Percentiles rank a stretch among this genome's conserved stretches.
Conservation (phyloP, 2,329 filamentous ascomycete species). For the Arthrinium phaeospermum region DNA sequence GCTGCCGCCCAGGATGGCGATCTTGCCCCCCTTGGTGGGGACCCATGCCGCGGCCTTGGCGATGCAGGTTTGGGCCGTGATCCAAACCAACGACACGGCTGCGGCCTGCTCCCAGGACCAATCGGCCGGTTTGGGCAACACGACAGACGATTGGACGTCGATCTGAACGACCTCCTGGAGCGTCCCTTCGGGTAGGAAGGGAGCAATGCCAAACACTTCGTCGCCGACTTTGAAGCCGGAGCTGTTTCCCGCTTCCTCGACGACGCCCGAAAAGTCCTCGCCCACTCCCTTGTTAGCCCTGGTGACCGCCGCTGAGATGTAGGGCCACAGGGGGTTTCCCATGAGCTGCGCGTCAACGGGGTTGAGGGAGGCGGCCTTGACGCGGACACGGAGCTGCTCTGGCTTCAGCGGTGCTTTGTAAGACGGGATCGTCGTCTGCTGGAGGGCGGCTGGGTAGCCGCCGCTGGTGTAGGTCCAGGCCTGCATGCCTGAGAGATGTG, state of each 20-base stretch:
- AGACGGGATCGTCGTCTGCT: not conserved
- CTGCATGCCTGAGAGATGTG: conserved; percentile 12
- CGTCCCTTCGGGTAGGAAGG: conserved; percentile 23
- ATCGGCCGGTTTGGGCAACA: conserved; percentile 26
- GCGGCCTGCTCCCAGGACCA: conserved; percentile 28
- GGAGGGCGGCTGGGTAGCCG: conserved; percentile 22
- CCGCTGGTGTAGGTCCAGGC: conserved; percentile 24
- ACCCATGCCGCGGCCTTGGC: conserved; percentile 23
- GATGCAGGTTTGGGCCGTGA: conserved; percentile 28
- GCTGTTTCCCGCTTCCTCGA: conserved; percentile 24
- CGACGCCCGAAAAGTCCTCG: conserved; percentile 27
- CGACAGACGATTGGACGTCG: conserved; percentile 18
- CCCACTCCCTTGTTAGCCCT: conserved; percentile 24
- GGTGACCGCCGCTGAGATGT: conserved; percentile 20
- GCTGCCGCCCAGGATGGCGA: conserved; percentile 29
- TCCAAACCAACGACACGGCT: conserved; percentile 28
- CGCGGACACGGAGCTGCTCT: conserved; percentile 25
- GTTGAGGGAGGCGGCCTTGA: conserved; percentile 29
- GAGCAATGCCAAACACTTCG: conserved; percentile 26
- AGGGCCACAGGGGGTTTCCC: conserved; percentile 22
- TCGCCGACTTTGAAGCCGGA: conserved; percentile 25
- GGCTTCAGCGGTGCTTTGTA: conserved; percentile 17
- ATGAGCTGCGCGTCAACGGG: conserved; percentile 30
- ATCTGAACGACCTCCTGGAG: conserved; percentile 24
- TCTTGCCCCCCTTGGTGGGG: conserved; percentile 10